Percentiles rank a stretch among this genome's conserved stretches.
These are phyloP conservation scores for Ogataea paraovalis DNA, from an alignment of 805 yeast genomes.

Conservation along the genomic window DNA sequence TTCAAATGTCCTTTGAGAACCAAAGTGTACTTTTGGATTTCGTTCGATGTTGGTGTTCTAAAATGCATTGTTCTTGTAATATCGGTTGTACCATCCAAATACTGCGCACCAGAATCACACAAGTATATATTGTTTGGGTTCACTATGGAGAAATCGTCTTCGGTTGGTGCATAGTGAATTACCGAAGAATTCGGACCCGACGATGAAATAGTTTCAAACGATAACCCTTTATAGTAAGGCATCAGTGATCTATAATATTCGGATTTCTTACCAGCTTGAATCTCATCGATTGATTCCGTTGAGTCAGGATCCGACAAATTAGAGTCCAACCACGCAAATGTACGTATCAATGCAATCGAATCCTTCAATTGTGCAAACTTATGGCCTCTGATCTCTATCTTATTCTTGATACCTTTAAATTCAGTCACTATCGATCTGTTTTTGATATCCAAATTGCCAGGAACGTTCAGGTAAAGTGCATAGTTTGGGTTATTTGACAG, in stretches of 20 bases:
- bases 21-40: constrained; percentile 66
- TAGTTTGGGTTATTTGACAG: constrained; percentile 27
- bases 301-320: background rate
- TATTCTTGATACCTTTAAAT: constrained; percentile 74
- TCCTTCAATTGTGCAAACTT: constrained; percentile 77
- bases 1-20: constrained; percentile 92
- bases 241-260: constrained; percentile 41
- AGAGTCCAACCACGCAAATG: constrained; percentile 75
- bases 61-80: constrained; percentile 86
- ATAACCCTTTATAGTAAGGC: constrained; percentile 56
- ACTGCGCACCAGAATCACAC: constrained; percentile 91
- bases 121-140: constrained; percentile 67
- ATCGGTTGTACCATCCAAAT: constrained; percentile 92
- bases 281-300: constrained; percentile 46
- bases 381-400: constrained; percentile 67
- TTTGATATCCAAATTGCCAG: constrained; percentile 19
- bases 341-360: constrained; percentile 70
- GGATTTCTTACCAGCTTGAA: constrained; percentile 52
- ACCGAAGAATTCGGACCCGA: constrained; percentile 73
- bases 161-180: constrained; percentile 71
- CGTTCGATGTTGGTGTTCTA: constrained; percentile 50
- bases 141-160: constrained; percentile 52
- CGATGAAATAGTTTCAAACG: constrained; percentile 74
- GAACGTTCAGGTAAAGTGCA: constrained; percentile 25
- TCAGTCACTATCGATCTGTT: constrained; percentile 40